A percentile compares a stretch with the other conserved stretches of the same genome.
These are phyloP conservation scores for Elaeis oleifera DNA, from an alignment of 202 grass and related monocot species.

Conservation along the genomic window DNA sequence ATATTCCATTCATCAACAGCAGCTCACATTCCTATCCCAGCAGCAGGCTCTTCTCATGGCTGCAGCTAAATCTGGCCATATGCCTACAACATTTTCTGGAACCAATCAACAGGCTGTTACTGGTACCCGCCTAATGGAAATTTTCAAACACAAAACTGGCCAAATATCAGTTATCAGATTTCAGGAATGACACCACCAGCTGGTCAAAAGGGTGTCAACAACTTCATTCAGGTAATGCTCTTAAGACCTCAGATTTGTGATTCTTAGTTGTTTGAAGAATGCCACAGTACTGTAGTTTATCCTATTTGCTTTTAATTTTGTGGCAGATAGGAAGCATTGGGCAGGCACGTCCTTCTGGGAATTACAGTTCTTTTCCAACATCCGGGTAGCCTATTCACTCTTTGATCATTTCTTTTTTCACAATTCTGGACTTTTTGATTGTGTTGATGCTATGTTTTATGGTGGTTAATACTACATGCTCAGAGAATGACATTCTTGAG, in stretches of 20 bases:
- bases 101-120: constrained; percentile 41
- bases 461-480: too few species aligned
- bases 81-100: neutral
- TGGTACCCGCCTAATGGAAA: constrained; percentile 31
- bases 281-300: too few species aligned
- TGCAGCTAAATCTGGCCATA: neutral
- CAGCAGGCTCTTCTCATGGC: neutral
- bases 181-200: constrained; percentile 32
- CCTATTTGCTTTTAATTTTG: constrained; percentile 9
- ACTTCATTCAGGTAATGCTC: constrained; percentile 29
- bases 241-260: neutral
- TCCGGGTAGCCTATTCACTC: constrained; percentile 41
- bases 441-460: too few species aligned
- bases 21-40: neutral
- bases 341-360: constrained; percentile 41
- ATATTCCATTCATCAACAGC: constrained; percentile 2
- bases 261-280: too few species aligned
- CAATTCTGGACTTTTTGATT: constrained; percentile 1
- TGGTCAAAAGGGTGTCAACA: constrained; percentile 48
- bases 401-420: neutral
- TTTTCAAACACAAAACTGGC: constrained; percentile 49
- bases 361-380: constrained; percentile 41
- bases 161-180: constrained; percentile 62
- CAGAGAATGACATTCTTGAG: too few species aligned
- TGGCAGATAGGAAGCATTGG: constrained; percentile 33